Percentiles rank a stretch among this genome's conserved stretches.
These are phyloP conservation scores for Thermochaetoides thermophila DNA, from an alignment of 495 filamentous ascomycete species.

Conservation along the genomic window DNA sequence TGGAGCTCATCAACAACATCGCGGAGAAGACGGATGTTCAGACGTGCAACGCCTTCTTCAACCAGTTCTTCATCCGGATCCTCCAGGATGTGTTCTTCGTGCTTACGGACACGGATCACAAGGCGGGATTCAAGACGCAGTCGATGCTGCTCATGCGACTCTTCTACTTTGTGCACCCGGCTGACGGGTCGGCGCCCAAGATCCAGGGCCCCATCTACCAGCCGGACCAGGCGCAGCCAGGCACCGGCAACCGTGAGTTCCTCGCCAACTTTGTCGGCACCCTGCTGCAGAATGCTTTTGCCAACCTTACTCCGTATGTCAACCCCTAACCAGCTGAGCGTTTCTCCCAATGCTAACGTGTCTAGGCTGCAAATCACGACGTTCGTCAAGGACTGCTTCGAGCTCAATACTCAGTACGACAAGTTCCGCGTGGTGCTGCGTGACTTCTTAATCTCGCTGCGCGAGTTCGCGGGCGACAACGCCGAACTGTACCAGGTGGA, in stretches of 20 bases:
- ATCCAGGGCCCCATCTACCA: conserved; percentile 84
- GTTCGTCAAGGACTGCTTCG: conserved; percentile 34
- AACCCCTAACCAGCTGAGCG: neutral
- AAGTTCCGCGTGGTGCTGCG: conserved; percentile 20
- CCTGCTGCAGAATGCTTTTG: conserved; percentile 81
- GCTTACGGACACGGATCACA: conserved; percentile 92
- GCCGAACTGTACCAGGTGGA: conserved; percentile 93
- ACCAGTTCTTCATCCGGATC: conserved; percentile 87
- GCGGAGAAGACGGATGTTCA: conserved; percentile 69
- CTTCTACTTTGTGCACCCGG: conserved; percentile 75
- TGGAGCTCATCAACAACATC: conserved; percentile 95
- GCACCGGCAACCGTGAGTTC: conserved; percentile 81
- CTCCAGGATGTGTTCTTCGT: conserved; percentile 98
- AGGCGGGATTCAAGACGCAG: conserved; percentile 96
- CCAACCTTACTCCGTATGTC: conserved; percentile 70
- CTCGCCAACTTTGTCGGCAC: conserved; percentile 69
- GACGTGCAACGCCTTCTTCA: conserved; percentile 90
- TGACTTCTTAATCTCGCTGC: conserved; percentile 92
- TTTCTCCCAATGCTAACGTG: conserved; percentile 23
- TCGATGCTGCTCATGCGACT: conserved; percentile 84
- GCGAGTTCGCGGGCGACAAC: conserved; percentile 88
- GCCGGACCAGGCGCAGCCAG: conserved; percentile 59
- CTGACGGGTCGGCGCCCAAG: conserved; percentile 51
- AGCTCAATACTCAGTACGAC: conserved; percentile 14
- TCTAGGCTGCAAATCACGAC: conserved; percentile 65